A percentile compares a stretch with the other conserved stretches of the same genome.
Evolutionary conservation across 371 early-diverging fungal genomes (phyloP).

Genomic region (Mortierella polycephala): DNA sequence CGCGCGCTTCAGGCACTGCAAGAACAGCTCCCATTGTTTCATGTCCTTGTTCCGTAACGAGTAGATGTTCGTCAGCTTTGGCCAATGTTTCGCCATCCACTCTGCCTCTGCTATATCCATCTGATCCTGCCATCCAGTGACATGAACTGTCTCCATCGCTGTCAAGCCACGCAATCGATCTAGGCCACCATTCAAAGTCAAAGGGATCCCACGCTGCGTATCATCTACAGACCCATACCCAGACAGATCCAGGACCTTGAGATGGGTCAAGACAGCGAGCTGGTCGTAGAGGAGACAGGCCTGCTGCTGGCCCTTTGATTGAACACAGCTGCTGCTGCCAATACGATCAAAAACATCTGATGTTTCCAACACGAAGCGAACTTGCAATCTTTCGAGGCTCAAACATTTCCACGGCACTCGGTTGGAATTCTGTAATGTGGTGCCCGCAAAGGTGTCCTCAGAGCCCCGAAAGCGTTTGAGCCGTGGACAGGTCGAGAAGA

Average conservation of each 20-base stretch:
- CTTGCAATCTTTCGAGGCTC: background rate
- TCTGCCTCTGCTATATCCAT: too few relatives aligned
- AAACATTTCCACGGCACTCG: background rate
- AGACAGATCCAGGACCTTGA: slow-evolving; percentile 3
- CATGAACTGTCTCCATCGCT: too few relatives aligned
- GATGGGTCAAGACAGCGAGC: background rate
- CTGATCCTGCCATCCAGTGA: too few relatives aligned
- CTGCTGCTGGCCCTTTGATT: background rate
- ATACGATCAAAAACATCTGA: background rate
- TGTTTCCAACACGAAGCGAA: background rate
- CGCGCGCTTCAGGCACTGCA: too few relatives aligned
- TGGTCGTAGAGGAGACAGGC: background rate
- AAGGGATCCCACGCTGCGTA: background rate
- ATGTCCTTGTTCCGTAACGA: too few relatives aligned
- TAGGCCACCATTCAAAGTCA: too few relatives aligned
- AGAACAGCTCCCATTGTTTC: too few relatives aligned
- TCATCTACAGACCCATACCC: slow-evolving; percentile 1
- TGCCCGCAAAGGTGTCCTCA: background rate
- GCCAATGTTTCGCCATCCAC: too few relatives aligned
- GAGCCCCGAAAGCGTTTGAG: background rate
- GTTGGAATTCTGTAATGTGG: background rate
- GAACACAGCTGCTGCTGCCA: too few relatives aligned
- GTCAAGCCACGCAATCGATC: too few relatives aligned
- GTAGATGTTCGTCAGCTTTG: too few relatives aligned
- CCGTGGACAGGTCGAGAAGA: background rate